Percentiles rank a stretch among this genome's conserved stretches.
These are phyloP conservation scores for Orobanche coerulescens DNA, from an alignment of 257 asterid species.

Conservation along the genomic window DNA sequence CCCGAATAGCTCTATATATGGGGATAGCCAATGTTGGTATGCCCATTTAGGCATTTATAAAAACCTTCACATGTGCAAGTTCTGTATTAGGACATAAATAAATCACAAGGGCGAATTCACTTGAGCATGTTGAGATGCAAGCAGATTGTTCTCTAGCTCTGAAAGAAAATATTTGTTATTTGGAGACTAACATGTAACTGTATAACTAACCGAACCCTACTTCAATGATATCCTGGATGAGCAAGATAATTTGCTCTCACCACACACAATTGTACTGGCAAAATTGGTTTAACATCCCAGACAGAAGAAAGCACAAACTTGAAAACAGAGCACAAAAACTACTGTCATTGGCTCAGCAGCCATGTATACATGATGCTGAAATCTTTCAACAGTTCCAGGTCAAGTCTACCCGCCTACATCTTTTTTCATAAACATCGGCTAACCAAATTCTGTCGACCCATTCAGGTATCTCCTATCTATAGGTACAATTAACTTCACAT, in stretches of 20 bases:
- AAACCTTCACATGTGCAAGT: not conserved
- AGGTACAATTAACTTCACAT: not conserved
- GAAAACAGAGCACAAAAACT: not conserved
- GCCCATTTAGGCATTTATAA: not conserved
- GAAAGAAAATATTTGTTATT: slow-evolving; percentile 8
- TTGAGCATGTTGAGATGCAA: not conserved
- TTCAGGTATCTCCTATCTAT: not conserved
- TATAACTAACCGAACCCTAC: slow-evolving; percentile 2
- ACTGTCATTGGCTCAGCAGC: not conserved
- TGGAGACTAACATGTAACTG: not conserved
- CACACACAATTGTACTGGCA: slow-evolving; percentile 9
- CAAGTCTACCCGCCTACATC: not conserved
- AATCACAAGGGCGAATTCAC: not conserved
- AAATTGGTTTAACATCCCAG: not conserved
- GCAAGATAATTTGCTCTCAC: not conserved
- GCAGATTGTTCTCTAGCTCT: slow-evolving; percentile 4
- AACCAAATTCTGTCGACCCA: not conserved
- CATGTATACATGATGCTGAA: not conserved
- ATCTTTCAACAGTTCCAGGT: not conserved
- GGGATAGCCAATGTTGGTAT: not conserved
- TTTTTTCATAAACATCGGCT: not conserved
- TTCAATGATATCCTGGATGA: not conserved
- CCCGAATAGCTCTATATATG: slow-evolving; percentile 8
- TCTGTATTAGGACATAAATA: not conserved
- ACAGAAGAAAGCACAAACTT: not conserved